Conservation (phyloP, 2,329 filamentous ascomycete species). For the Aspergillus ochraceus region DNA sequence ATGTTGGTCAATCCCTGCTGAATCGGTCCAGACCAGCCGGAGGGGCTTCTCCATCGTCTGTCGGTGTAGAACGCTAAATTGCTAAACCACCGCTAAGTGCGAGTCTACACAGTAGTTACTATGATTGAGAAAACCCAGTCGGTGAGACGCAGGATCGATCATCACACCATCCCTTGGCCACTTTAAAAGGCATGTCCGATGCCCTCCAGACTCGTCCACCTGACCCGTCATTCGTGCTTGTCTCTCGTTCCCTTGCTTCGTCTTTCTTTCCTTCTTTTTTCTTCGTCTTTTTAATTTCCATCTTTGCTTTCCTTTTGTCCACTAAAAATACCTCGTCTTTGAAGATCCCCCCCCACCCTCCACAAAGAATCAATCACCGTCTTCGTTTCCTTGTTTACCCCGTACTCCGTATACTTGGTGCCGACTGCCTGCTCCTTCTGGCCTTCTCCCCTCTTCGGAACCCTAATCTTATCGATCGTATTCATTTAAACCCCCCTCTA, state of each 20-base stretch:
- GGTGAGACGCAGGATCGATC: not conserved
- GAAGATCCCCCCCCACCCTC: not conserved
- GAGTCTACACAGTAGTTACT: too few species aligned
- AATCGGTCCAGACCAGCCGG: not conserved
- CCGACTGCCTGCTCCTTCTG: too few species aligned
- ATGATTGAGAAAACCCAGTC: not conserved
- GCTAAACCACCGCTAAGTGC: too few species aligned
- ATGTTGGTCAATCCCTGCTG: not conserved
- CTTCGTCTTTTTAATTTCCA: not conserved
- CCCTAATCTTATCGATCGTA: conserved; percentile 1
- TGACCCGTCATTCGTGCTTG: not conserved
- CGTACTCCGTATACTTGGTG: too few species aligned
- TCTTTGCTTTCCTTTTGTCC: not conserved
- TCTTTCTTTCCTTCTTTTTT: conserved; percentile 4
- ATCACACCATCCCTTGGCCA: not conserved
- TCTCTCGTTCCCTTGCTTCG: not conserved
- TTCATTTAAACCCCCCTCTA: not conserved
- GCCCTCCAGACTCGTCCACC: not conserved
- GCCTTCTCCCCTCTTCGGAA: not conserved
- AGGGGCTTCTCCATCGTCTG: not conserved
- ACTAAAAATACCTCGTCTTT: not conserved
- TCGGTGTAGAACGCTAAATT: too few species aligned
- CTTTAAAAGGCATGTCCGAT: not conserved
- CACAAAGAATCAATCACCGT: too few species aligned
- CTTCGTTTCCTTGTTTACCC: too few species aligned